Percentiles rank a stretch among this genome's conserved stretches.
Conservation (phyloP, 106 monocot genomes). For the Xerophyta viscosa region DNA sequence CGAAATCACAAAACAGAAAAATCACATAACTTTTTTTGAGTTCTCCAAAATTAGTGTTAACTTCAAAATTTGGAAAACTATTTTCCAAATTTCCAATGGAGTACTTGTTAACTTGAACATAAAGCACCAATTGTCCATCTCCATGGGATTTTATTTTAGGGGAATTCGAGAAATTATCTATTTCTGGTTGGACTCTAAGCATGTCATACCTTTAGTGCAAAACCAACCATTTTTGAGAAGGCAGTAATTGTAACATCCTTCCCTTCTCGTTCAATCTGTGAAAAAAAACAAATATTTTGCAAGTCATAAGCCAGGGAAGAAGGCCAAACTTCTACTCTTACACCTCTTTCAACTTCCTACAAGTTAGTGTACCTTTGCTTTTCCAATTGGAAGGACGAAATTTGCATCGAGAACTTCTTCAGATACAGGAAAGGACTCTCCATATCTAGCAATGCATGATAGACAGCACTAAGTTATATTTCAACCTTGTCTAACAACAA, state of each 20-base stretch:
- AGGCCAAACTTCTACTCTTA: neutral
- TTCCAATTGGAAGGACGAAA: slow-evolving; percentile 94
- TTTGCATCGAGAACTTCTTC: slow-evolving; percentile 92
- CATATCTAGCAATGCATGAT: slow-evolving; percentile 53
- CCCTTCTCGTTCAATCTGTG: slow-evolving; percentile 84
- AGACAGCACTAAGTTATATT: neutral
- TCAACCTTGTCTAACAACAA: neutral
- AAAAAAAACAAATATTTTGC: slow-evolving; percentile 1
- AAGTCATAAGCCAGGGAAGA: neutral
- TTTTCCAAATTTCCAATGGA: no score
- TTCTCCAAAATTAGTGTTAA: no score
- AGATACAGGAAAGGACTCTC: slow-evolving; percentile 88
- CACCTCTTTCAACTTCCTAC: neutral
- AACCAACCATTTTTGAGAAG: slow-evolving; percentile 97
- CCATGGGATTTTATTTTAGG: no score
- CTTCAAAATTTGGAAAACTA: no score
- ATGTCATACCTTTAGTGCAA: slow-evolving; percentile 70
- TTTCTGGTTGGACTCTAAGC: no score
- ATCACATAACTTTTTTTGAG: no score
- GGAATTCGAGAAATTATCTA: no score
- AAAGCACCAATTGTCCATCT: no score
- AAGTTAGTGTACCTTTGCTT: slow-evolving; percentile 63
- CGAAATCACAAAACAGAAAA: no score
- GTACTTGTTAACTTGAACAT: no score
- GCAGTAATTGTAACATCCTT: slow-evolving; percentile 87